Percentiles rank a stretch among this genome's conserved stretches.
These are phyloP conservation scores for Sporothrix globosa DNA, from an alignment of 2,329 filamentous ascomycete species.

Conservation along the genomic window DNA sequence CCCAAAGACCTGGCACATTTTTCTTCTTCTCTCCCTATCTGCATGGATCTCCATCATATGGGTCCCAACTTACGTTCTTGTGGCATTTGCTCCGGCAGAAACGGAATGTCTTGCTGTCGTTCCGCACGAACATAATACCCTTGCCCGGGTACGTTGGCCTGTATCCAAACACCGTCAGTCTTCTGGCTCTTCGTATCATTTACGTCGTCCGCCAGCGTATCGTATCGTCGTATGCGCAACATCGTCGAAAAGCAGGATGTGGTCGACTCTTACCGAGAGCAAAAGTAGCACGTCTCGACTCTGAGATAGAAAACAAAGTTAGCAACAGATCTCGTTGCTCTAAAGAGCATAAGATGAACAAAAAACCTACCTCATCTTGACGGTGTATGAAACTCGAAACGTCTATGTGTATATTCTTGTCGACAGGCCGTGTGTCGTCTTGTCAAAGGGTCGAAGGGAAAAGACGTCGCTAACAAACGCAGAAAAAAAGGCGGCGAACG, in stretches of 20 bases:
- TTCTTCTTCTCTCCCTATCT: background rate
- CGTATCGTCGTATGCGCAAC: conserved; percentile 12
- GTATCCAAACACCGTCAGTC: conserved; percentile 22
- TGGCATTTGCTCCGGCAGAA: conserved; percentile 66
- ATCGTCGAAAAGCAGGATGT: conserved; percentile 8
- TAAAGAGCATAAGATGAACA: background rate
- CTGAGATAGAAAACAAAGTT: conserved; percentile 39
- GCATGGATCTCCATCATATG: background rate
- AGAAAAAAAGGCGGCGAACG: conserved; percentile 34
- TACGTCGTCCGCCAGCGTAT: conserved; percentile 61
- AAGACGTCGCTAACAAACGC: conserved; percentile 20
- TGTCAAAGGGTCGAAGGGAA: background rate
- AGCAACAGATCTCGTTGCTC: background rate
- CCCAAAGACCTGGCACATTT: background rate
- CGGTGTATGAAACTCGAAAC: conserved; percentile 7
- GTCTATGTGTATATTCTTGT: conserved; percentile 14
- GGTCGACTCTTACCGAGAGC: conserved; percentile 55
- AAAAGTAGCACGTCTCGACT: conserved; percentile 72
- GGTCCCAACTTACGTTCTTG: conserved; percentile 54
- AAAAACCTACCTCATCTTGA: conserved; percentile 21
- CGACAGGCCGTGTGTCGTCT: conserved; percentile 22
- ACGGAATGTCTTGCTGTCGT: conserved; percentile 58
- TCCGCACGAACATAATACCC: conserved; percentile 58
- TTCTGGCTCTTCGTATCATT: background rate
- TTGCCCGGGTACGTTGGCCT: conserved; percentile 59